A percentile compares a stretch with the other conserved stretches of the same genome.
These are phyloP conservation scores for Antrodiella citrinella DNA, from an alignment of 768 basidiomycete species.

Conservation along the genomic window DNA sequence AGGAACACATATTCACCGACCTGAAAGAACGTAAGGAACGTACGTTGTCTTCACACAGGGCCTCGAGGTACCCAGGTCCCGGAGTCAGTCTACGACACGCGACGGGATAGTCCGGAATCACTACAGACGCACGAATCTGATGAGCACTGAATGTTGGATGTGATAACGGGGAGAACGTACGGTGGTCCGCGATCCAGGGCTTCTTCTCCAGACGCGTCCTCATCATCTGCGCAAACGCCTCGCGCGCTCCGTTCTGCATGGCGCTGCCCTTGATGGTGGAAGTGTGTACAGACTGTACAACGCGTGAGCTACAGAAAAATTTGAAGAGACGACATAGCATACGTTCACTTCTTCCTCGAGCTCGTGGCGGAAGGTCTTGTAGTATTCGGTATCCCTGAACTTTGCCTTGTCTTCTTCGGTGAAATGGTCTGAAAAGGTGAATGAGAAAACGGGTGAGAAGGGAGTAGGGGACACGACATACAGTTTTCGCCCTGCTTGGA, in stretches of 20 bases:
- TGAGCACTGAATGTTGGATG: not conserved
- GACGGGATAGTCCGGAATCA: slow-evolving; percentile 53
- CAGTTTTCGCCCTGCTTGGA: slow-evolving; percentile 37
- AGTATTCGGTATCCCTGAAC: slow-evolving; percentile 41
- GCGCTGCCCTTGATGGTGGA: slow-evolving; percentile 33
- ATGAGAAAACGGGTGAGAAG: not conserved
- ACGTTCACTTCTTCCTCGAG: slow-evolving; percentile 47
- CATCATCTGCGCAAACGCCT: slow-evolving; percentile 38
- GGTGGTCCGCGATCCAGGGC: slow-evolving; percentile 51
- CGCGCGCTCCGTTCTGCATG: slow-evolving; percentile 28
- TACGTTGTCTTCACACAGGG: slow-evolving; percentile 56
- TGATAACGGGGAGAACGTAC: slow-evolving; percentile 23
- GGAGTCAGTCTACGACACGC: slow-evolving; percentile 59
- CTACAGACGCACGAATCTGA: slow-evolving; percentile 20
- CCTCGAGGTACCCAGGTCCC: slow-evolving; percentile 61
- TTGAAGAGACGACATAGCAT: slow-evolving; percentile 10
- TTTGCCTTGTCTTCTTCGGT: slow-evolving; percentile 41
- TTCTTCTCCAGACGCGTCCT: slow-evolving; percentile 41
- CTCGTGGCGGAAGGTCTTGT: slow-evolving; percentile 38
- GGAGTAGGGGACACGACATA: slow-evolving; percentile 19
- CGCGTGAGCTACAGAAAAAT: not conserved
- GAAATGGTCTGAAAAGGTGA: slow-evolving; percentile 32
- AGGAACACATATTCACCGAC: too few relatives aligned
- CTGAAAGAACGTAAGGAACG: slow-evolving; percentile 4
- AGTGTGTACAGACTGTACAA: slow-evolving; percentile 29